Base-by-base conservation (phyloP, 116 monocot genomes). In the Iris pallida region DNA sequence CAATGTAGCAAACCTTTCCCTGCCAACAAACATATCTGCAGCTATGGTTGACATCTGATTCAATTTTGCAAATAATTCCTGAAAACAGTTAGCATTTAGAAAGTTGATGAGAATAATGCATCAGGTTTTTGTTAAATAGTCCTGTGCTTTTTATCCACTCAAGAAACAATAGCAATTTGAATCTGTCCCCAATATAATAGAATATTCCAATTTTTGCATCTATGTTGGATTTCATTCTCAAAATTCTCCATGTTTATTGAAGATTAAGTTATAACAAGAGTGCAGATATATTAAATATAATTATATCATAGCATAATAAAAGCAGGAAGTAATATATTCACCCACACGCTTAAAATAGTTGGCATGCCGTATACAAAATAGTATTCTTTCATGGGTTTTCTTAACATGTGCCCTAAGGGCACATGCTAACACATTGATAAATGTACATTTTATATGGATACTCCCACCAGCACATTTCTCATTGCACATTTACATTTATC, bases 1-100 rank as follows among this genome's bases (percentile, higher is more conserved):
- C 78, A 90, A 78, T 16, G 90, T 93, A 48, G 88, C 83, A 80
- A 98, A 93, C 59, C 93, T 83, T 68, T 98, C 93, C 77, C 98
- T 88, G 51, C 98, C 98, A 44, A 79, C 65, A 82, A 98, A 98
- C 90, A 93, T 88, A 52, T 93, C 98, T 65, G 82, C 65, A 55
- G 88, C 83, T 71, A 88, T 84, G 74, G 67, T 73, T 64, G 86
- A 75, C 93, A 98, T 90, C 79, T 80, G 83, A 59, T 78, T 86
- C 62, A 93, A 70, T 71, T 98, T 98, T 18, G 74, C 78, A 84
- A 78, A 98, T 20, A 98, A 74, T 64, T 93, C 90, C 98, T 98
- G 82, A 45, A 68, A 8, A 71, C 40, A 44, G 66, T 15, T 54
- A 63, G 53, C 44, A 67, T 53, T 53, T 12, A 49, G n/a, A 66